These are phyloP conservation scores for Paratinospora sagittata DNA, from an alignment of 164 flowering plant species.

Conservation along the genomic window DNA sequence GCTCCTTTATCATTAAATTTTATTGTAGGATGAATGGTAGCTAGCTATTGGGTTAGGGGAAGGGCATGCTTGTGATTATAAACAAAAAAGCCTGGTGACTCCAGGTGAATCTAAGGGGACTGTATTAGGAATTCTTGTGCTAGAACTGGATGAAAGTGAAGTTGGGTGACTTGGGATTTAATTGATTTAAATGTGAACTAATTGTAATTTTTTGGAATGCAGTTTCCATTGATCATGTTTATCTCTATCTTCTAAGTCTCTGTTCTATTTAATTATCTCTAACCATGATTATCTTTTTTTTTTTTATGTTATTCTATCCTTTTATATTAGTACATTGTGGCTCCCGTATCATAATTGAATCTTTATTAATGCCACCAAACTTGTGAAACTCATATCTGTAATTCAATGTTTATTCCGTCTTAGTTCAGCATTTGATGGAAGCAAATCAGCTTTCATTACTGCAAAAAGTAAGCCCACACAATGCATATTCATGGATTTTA, in stretches of 20 bases:
- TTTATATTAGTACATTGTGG: too few species aligned
- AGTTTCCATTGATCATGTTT: neutral
- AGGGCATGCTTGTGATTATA: too few species aligned
- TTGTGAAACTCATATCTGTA: too few species aligned
- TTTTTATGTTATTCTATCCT: too few species aligned
- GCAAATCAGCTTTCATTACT: too few species aligned
- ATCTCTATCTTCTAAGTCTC: neutral
- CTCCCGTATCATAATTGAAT: too few species aligned
- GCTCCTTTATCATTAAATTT: neutral
- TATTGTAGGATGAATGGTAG: slow-evolving; percentile 4
- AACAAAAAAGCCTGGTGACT: neutral
- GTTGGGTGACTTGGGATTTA: neutral
- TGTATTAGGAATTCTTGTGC: neutral
- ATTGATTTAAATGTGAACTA: neutral
- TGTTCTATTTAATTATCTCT: neutral
- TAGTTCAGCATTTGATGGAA: too few species aligned
- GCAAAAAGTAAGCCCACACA: too few species aligned
- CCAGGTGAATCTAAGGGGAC: neutral
- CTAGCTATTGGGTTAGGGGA: neutral
- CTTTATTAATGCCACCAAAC: too few species aligned
- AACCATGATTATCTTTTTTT: too few species aligned
- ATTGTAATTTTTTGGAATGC: neutral
- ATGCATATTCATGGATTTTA: too few species aligned
- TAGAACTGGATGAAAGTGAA: neutral
- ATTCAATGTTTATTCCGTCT: too few species aligned